Conservation (phyloP, 768 basidiomycete genomes). For the Leucosporidium creatinivorum region DNA sequence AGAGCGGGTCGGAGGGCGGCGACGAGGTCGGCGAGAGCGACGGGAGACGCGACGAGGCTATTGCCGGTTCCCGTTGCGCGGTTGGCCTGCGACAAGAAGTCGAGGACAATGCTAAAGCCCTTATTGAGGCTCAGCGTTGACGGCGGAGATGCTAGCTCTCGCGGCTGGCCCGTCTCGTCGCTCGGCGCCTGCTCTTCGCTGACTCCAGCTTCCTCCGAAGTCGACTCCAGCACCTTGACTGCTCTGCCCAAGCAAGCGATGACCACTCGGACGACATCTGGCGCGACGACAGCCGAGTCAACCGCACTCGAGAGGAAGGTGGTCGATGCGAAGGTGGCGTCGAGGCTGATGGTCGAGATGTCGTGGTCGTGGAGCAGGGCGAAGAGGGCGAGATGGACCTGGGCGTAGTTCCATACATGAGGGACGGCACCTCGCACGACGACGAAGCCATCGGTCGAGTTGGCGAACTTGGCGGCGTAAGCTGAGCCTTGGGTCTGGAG, state of each 20-base stretch:
- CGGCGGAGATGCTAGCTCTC: not conserved
- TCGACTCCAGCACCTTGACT: not conserved
- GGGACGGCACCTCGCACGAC: constrained; percentile 8
- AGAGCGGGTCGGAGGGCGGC: not conserved
- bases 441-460: constrained; percentile 2
- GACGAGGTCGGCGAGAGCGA: not conserved
- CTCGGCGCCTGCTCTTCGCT: not conserved
- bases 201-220: too few relatives aligned
- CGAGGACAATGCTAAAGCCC: not conserved
- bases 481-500: constrained; percentile 11
- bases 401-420: constrained; percentile 7
- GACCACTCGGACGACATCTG: not conserved
- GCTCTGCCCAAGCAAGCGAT: not conserved
- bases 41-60: not conserved
- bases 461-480: constrained; percentile 4
- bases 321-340: not conserved
- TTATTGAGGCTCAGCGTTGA: not conserved
- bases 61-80: not conserved
- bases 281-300: not conserved
- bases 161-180: not conserved
- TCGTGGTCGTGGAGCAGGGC: constrained; percentile 7
- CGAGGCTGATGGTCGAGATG: constrained; percentile 1
- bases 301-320: not conserved
- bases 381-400: constrained; percentile 11
- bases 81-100: not conserved